Evolutionary conservation across 345 rosid genomes (phyloP).

Genomic region (Populus ilicifolia): DNA sequence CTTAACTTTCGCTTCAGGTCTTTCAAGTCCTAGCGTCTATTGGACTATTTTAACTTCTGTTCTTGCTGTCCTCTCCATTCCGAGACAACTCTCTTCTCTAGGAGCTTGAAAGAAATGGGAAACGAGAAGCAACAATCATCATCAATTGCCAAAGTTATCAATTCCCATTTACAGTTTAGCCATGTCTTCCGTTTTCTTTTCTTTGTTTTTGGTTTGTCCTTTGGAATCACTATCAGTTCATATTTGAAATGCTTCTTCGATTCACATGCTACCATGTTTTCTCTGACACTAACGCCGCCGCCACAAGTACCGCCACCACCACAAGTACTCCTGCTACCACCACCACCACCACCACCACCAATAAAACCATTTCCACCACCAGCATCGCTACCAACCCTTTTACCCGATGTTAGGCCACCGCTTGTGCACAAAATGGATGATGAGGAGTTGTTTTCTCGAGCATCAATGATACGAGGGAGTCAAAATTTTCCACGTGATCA

Average conservation of each 20-base stretch:
- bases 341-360: not conserved
- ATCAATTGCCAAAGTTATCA: conserved; percentile 1
- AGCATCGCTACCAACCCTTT: not conserved
- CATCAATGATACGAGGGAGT: conserved; percentile 14
- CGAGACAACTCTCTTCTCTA: not conserved
- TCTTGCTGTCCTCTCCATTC: not conserved
- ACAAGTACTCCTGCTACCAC: too few relatives aligned
- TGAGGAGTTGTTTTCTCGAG: conserved; percentile 31
- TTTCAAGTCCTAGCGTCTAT: too few relatives aligned
- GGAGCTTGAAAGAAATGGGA: conserved; percentile 6
- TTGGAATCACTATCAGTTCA: conserved; percentile 15
- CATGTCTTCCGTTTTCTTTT: conserved; percentile 11
- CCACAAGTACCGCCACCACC: too few relatives aligned
- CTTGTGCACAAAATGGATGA: conserved; percentile 15
- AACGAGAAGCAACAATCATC: conserved; percentile 9
- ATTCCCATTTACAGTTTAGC: not conserved
- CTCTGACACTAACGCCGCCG: not conserved
- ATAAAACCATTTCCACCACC: too few relatives aligned
- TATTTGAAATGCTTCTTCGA: conserved; percentile 11
- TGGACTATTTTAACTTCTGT: too few relatives aligned
- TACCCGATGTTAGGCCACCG: not conserved
- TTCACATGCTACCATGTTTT: not conserved
- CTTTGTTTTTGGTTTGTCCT: conserved; percentile 29
- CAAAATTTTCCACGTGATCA: not conserved
- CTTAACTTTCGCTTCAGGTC: too few relatives aligned